Evolutionary conservation across 169 alveolate genomes (phyloP), one percentile per base, ranked within the genome.

Genomic region (Cryptosporidium xiaoi): DNA sequence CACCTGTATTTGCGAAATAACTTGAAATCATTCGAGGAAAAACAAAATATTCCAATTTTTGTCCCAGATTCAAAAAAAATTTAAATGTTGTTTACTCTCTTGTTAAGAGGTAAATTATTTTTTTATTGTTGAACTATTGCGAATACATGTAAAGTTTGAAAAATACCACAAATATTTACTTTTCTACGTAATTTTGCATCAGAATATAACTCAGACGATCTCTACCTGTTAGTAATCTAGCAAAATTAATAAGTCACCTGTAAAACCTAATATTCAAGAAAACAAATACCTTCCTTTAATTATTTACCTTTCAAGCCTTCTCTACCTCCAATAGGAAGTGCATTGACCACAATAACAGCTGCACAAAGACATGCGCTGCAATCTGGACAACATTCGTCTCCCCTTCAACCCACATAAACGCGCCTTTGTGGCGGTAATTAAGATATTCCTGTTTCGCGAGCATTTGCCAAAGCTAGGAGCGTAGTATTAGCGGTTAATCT

Each of bases 311-410:
- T 62, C 64, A 27, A 62, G 31, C 46, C 64, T 20, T 53, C 64
- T n/a, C 64, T 53, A 31, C 68, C 67, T 46, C 33, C 51, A 69
- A 56, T 46, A 16, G 71, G 87, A 77, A 77, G 77, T 77, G 87
- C 87, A 77, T 77, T 77, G 87, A 77, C 87, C 87, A 77, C 87
- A 77, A 77, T 60, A 77, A 77, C 29, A 77, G 53, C 71, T 77
- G 87, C 87, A 77, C 71, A 77, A 69, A 77, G 87, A 77, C 87
- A 77, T 77, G 87, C 87, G 87, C 87, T 77, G 87, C 87, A 77
- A 77, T 77, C 87, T 77, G 87, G 87, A 77, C 87, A 77, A 77
- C 77, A 68, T 56, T 56, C 87, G 87, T 77, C 87, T 77, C 87
- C 87, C 71, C 87, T 56, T 62, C 1, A 62, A 46, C 87, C 87